These are phyloP conservation scores for Hymenoscyphus linearis DNA, from an alignment of 2,329 filamentous ascomycete genomes.

Conservation along the genomic window DNA sequence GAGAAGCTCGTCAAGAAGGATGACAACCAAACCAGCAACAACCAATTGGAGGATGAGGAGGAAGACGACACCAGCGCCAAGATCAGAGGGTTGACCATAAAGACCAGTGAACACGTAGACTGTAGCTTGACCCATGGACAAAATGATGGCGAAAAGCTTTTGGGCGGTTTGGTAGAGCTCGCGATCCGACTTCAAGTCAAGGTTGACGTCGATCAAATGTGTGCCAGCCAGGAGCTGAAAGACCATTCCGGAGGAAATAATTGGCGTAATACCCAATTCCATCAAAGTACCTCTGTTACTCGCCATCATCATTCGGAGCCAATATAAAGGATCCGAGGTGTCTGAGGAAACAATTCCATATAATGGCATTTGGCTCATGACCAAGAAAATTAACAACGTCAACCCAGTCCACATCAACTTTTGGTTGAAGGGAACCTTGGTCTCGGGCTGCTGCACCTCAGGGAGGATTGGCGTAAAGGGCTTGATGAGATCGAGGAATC, in stretches of 20 bases:
- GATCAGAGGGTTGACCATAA: constrained; percentile 93
- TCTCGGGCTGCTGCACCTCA: constrained; percentile 97
- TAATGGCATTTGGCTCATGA: constrained; percentile 99
- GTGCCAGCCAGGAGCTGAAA: constrained; percentile 99
- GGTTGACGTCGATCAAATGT: constrained; percentile 99
- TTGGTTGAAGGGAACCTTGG: constrained; percentile 98
- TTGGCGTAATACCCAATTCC: constrained; percentile 95
- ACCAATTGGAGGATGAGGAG: constrained; percentile 97
- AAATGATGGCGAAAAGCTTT: constrained; percentile 96
- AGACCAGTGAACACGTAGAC: constrained; percentile 98
- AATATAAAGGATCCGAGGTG: constrained; percentile 98
- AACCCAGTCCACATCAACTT: constrained; percentile 93
- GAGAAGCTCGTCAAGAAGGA: constrained; percentile 96
- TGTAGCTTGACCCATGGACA: constrained; percentile 94
- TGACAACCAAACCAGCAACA: constrained; percentile 95
- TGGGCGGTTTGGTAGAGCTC: constrained; percentile 99
- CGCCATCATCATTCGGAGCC: constrained; percentile 99
- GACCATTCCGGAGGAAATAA: constrained; percentile 99
- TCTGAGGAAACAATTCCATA: constrained; percentile 99
- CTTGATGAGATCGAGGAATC: constrained; percentile 99
- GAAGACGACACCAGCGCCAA: constrained; percentile 96
- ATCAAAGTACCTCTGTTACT: constrained; percentile 96
- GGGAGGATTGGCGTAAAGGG: constrained; percentile 99
- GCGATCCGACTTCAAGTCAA: constrained; percentile 98
- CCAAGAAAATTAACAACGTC: constrained; percentile 96